phyloP scores from a whole-genome alignment of 2,329 filamentous ascomycete genomes.

The Sclerotinia glacialis region DNA sequence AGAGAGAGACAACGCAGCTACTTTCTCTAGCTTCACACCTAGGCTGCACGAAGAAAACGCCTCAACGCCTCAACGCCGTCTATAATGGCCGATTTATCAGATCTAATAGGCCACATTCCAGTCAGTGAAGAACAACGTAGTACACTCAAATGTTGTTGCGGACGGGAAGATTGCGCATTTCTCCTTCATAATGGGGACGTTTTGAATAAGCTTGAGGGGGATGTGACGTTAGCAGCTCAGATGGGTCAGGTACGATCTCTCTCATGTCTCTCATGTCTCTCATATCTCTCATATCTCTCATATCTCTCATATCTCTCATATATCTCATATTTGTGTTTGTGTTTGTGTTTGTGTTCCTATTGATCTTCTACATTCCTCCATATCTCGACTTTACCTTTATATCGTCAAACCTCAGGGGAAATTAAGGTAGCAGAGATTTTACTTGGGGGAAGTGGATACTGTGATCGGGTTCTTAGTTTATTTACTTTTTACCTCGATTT shows the following conservation, averaged over 20 bases:
- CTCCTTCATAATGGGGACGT: conserved; percentile 76
- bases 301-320: conserved; percentile 28
- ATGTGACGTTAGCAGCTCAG: conserved; percentile 81
- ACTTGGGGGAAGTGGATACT: conserved; percentile 13
- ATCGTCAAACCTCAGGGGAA: conserved; percentile 2
- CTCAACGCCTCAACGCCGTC: neutral
- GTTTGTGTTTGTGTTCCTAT: conserved; percentile 26
- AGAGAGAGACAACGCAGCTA: conserved; percentile 8
- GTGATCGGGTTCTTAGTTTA: conserved; percentile 1
- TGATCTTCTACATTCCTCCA: conserved; percentile 18
- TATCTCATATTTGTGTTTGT: too few species aligned
- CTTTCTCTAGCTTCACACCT: neutral
- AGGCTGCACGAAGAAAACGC: conserved; percentile 7
- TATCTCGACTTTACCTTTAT: neutral
- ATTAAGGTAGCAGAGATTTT: conserved; percentile 17
- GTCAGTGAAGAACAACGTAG: conserved; percentile 15
- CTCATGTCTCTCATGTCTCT: conserved; percentile 29
- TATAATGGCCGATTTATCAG: conserved; percentile 13
- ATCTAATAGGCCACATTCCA: conserved; percentile 33
- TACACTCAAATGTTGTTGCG: conserved; percentile 75
- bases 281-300: conserved; percentile 26
- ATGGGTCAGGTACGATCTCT: conserved; percentile 79
- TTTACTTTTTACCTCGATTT: conserved; percentile 8
- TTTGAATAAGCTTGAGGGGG: conserved; percentile 78
- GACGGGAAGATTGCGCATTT: conserved; percentile 72